These are phyloP conservation scores for Eutrema yunnanense DNA, from an alignment of 345 rosid genomes.

Conservation along the genomic window DNA sequence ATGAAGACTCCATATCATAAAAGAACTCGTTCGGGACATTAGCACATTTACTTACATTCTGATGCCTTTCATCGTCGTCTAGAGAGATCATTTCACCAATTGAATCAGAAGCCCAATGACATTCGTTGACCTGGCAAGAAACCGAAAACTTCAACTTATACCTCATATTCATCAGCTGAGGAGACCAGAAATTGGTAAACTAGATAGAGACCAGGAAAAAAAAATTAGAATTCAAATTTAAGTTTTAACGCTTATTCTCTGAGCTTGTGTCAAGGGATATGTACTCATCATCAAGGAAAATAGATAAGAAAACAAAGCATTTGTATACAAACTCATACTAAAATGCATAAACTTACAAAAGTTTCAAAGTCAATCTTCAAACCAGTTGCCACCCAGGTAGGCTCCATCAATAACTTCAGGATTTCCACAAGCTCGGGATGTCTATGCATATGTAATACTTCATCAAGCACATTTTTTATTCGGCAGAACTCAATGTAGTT, in stretches of 20 bases:
- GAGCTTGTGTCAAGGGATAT: not conserved
- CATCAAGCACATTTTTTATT: constrained; percentile 77
- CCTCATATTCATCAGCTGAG: constrained; percentile 1
- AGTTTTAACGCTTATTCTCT: not conserved
- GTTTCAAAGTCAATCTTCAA: constrained; percentile 79
- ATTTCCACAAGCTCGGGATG: constrained; percentile 61
- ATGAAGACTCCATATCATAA: constrained; percentile 81
- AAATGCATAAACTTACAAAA: constrained; percentile 39
- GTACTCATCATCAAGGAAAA: not conserved
- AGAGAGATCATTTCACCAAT: constrained; percentile 65
- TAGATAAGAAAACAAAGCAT: not conserved
- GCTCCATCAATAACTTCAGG: constrained; percentile 74
- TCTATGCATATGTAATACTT: constrained; percentile 64
- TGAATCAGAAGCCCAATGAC: constrained; percentile 58
- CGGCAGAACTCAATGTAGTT: constrained; percentile 92
- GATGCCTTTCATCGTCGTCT: constrained; percentile 59
- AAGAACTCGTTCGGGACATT: constrained; percentile 73
- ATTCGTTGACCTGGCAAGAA: constrained; percentile 60
- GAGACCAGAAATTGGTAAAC: not conserved
- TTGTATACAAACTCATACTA: not conserved
- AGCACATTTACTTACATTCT: constrained; percentile 35
- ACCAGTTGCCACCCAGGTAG: constrained; percentile 94
- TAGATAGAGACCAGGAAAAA: too few relatives aligned
- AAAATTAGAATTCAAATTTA: too few relatives aligned
- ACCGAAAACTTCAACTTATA: not conserved